Evolutionary conservation across 192 early-diverging fungal genomes (phyloP).

Genomic region (Spizellomyces sp.): DNA sequence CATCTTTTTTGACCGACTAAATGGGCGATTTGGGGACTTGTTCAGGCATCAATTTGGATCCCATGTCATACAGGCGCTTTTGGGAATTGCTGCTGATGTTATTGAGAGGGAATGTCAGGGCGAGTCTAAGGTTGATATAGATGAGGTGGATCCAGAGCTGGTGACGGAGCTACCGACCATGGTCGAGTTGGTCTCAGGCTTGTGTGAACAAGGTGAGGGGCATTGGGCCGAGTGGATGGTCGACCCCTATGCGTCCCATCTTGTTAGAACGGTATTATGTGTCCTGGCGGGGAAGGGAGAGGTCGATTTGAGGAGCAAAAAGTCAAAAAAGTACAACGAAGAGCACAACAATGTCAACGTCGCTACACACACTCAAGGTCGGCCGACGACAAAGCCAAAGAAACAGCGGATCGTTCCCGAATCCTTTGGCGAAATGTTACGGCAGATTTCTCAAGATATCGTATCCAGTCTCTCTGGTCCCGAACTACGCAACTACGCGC

Average conservation of each 20-base stretch:
- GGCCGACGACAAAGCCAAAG: slow-evolving; percentile 10
- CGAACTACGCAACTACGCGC: slow-evolving; percentile 59
- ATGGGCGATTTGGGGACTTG: slow-evolving; percentile 55
- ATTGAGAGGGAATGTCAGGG: slow-evolving; percentile 72
- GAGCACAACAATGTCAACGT: slow-evolving; percentile 38
- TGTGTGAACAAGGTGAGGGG: slow-evolving; percentile 57
- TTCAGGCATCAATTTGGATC: slow-evolving; percentile 86
- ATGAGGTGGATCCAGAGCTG: slow-evolving; percentile 27
- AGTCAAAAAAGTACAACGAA: slow-evolving; percentile 57
- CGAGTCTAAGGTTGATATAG: slow-evolving; percentile 19
- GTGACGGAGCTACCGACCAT: slow-evolving; percentile 68
- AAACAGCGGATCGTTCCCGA: slow-evolving; percentile 54
- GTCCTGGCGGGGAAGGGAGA: slow-evolving; percentile 66
- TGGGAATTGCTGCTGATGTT: slow-evolving; percentile 69
- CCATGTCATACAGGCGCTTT: slow-evolving; percentile 82
- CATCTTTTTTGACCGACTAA: slow-evolving; percentile 62
- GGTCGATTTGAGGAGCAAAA: slow-evolving; percentile 71
- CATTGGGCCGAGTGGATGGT: slow-evolving; percentile 56
- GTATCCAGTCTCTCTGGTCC: slow-evolving; percentile 50
- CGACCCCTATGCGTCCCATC: slow-evolving; percentile 76
- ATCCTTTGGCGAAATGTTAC: slow-evolving; percentile 63
- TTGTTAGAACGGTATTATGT: slow-evolving; percentile 70
- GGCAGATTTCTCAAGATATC: slow-evolving; percentile 47
- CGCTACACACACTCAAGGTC: background rate
- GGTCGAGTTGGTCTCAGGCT: slow-evolving; percentile 59